These are phyloP conservation scores for Aaosphaeria arxii DNA, from an alignment of 2,329 filamentous ascomycete species.

Conservation along the genomic window DNA sequence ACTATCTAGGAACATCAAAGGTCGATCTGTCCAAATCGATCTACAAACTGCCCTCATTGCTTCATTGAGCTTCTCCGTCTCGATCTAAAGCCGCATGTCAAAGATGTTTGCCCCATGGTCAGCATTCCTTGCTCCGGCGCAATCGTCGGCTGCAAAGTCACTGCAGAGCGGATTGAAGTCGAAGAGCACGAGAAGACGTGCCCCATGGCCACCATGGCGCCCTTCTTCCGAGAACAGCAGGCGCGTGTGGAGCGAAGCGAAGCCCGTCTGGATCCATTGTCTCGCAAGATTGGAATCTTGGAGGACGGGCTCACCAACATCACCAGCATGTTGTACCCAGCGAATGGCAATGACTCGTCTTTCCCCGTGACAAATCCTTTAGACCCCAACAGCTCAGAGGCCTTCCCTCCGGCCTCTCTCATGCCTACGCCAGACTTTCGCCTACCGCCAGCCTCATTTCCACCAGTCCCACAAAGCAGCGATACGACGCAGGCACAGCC, in stretches of 20 bases:
- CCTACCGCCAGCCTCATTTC: conserved; percentile 32
- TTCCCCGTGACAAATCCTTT: conserved; percentile 31
- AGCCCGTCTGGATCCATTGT: conserved; percentile 40
- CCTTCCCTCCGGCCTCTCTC: conserved; percentile 33
- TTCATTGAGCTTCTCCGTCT: conserved; percentile 39
- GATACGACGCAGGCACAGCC: conserved; percentile 23
- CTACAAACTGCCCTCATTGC: conserved; percentile 44
- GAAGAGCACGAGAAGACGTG: conserved; percentile 41
- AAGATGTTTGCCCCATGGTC: conserved; percentile 41
- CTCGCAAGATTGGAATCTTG: conserved; percentile 43
- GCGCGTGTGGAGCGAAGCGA: conserved; percentile 44
- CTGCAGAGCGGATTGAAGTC: conserved; percentile 38
- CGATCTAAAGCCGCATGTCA: conserved; percentile 41
- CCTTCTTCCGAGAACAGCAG: conserved; percentile 42
- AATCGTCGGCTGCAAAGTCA: conserved; percentile 42
- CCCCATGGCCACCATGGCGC: conserved; percentile 46
- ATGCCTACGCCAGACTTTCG: conserved; percentile 29
- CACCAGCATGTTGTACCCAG: conserved; percentile 40
- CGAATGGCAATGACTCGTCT: conserved; percentile 27
- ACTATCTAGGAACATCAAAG: conserved; percentile 40
- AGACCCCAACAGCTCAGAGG: conserved; percentile 27
- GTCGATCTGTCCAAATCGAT: conserved; percentile 50
- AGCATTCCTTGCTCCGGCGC: conserved; percentile 43
- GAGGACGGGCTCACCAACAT: conserved; percentile 44
- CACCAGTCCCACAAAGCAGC: conserved; percentile 20